Conservation (phyloP, 2,329 filamentous ascomycete species). For the Xylaria sp. region DNA sequence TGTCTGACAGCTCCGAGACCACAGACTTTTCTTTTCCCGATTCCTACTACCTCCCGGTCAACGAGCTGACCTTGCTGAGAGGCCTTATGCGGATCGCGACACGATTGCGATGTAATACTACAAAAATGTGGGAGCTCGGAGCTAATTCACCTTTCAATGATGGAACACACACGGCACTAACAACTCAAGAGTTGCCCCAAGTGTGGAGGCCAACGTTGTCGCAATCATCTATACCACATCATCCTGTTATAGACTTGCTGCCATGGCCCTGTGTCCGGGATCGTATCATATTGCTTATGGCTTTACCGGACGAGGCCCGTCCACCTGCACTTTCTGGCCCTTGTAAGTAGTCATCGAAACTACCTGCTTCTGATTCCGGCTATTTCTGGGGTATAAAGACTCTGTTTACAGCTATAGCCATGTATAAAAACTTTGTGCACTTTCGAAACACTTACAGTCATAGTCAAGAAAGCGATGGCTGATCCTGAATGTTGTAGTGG, state of each 20-base stretch:
- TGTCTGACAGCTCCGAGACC: slow-evolving; percentile 18
- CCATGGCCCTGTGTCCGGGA: slow-evolving; percentile 67
- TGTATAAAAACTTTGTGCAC: background rate
- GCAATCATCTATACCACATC: slow-evolving; percentile 63
- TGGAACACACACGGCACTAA: slow-evolving; percentile 44
- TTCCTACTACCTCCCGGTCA: slow-evolving; percentile 59
- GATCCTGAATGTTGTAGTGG: slow-evolving; percentile 48
- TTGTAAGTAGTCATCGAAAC: slow-evolving; percentile 6
- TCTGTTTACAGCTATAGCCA: background rate
- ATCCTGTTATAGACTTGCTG: slow-evolving; percentile 66
- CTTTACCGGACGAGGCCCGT: slow-evolving; percentile 58
- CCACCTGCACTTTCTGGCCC: slow-evolving; percentile 58
- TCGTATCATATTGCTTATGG: slow-evolving; percentile 62
- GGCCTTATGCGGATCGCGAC: slow-evolving; percentile 59
- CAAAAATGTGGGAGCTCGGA: slow-evolving; percentile 57
- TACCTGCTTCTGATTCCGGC: background rate
- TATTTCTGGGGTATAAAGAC: background rate
- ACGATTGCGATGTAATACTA: slow-evolving; percentile 55
- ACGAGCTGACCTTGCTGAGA: slow-evolving; percentile 60
- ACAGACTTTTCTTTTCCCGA: slow-evolving; percentile 53
- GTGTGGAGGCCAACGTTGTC: slow-evolving; percentile 62
- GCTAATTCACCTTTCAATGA: slow-evolving; percentile 59
- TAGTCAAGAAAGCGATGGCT: background rate
- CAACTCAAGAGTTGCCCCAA: slow-evolving; percentile 53
- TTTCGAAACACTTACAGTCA: background rate